Conservation (phyloP, 192 early-diverging fungal species). For the Coemansia sp. region DNA sequence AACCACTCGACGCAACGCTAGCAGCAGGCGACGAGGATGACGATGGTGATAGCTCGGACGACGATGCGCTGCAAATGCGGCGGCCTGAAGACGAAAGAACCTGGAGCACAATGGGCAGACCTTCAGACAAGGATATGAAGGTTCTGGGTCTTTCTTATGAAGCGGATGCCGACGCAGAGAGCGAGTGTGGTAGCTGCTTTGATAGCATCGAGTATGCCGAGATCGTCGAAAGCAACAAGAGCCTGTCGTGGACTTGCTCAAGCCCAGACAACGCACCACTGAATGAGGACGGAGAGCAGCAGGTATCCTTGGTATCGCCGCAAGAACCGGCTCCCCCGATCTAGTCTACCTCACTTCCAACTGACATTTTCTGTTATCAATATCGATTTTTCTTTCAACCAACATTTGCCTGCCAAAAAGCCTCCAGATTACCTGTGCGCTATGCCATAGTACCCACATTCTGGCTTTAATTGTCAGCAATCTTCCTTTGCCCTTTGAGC, state of each 20-base stretch:
- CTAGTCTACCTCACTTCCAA: neutral
- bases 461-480: neutral
- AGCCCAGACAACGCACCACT: neutral
- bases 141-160: neutral
- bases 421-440: neutral
- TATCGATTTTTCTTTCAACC: neutral
- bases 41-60: slow-evolving; percentile 1
- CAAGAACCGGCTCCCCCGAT: neutral
- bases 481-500: neutral
- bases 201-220: slow-evolving; percentile 2
- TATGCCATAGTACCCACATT: neutral
- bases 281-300: neutral
- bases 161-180: neutral
- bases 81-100: neutral
- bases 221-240: slow-evolving; percentile 4
- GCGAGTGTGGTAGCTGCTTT: slow-evolving; percentile 6
- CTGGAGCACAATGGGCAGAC: neutral
- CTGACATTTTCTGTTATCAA: neutral
- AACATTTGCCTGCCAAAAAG: neutral
- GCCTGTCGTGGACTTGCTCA: neutral
- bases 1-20: neutral
- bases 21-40: neutral
- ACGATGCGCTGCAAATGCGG: slow-evolving; percentile 12
- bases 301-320: neutral
- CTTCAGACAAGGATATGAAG: neutral